Base-by-base conservation (phyloP, 306 rosid genomes). In the Malus asiatica region DNA sequence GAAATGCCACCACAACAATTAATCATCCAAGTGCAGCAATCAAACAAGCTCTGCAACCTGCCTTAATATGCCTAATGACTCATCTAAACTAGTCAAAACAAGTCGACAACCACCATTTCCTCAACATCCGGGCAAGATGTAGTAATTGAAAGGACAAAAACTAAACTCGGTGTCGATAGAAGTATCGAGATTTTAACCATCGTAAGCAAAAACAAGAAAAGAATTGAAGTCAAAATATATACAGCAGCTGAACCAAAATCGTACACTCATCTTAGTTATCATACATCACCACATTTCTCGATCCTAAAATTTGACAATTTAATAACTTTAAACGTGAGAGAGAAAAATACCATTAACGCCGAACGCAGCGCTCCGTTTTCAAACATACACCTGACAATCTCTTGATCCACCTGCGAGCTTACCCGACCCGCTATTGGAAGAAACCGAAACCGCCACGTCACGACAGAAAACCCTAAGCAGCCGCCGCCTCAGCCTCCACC, bases 401-500 rank as follows among this genome's bases (percentile, higher is more conserved):
- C 76, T 81, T 2, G 83, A 25, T 25, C 78, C 91, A 1, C 88
- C 90, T 11, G 70, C 23, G 51, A 95, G 58, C 32, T 62, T 83
- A 12, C 93, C 97, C 12, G 92, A 82, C 15, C 74, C 73, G 61
- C 80, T 51, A 3, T 75, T 30, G 13, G 86, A 52, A 11, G 89
- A 74, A 20, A 95, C 15, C 16, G 76, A 76, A 0, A 92, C 77
- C 9, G 81, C 19, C 5, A 89, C 66, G 16, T 81, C 70, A 75
- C 78, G 75, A 78, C 99, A 95, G 23, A 68, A 52, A 72, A 95
- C 89, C 80, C 87, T 87, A 1, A 92, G 81, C 64, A 74, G 2
- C 27, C 96, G 79, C 53, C 87, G 64, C 84, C 96, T 80, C 77
- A 88, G 79, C 82, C 86, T 81, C 97, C 97, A 95, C 5, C 93